A percentile compares a stretch with the other conserved stretches of the same genome.
These are phyloP conservation scores for Chaetomium sp. DNA, from an alignment of 2,329 filamentous ascomycete genomes.

Conservation along the genomic window DNA sequence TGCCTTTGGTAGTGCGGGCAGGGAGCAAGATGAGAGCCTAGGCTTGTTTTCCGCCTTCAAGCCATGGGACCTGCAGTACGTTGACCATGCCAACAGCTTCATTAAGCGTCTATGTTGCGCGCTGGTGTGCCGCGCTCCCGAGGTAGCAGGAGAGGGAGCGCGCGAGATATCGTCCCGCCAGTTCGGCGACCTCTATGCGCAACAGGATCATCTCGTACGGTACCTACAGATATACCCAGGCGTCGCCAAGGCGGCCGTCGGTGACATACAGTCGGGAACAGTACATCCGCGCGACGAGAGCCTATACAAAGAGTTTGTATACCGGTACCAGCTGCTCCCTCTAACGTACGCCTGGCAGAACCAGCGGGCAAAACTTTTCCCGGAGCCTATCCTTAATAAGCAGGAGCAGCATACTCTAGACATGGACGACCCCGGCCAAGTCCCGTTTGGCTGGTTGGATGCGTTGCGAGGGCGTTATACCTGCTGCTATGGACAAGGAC, in stretches of 20 bases:
- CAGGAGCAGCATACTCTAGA: no score
- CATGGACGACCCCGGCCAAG: constrained; percentile 1
- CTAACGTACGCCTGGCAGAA: constrained; percentile 4
- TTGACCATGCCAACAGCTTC: constrained; percentile 20
- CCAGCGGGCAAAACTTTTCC: no score
- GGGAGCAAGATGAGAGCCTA: no score
- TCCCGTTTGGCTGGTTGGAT: constrained; percentile 17
- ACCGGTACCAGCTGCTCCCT: constrained; percentile 13
- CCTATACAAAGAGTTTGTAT: background rate
- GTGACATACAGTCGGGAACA: background rate
- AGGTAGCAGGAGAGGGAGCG: background rate
- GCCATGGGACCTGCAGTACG: constrained; percentile 21
- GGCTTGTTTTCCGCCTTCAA: constrained; percentile 17
- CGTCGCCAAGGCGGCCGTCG: constrained; percentile 11
- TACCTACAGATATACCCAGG: background rate
- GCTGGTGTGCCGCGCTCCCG: constrained; percentile 2
- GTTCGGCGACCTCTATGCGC: constrained; percentile 15
- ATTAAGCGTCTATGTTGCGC: constrained; percentile 9
- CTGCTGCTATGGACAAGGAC: background rate
- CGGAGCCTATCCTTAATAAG: no score
- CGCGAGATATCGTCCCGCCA: constrained; percentile 7
- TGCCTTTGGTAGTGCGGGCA: no score
- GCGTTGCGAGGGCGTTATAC: constrained; percentile 9
- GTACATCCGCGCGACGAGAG: background rate
- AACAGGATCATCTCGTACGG: constrained; percentile 9